A percentile compares a stretch with the other conserved stretches of the same genome.
These are phyloP conservation scores for Abelmoschus esculentus DNA, from an alignment of 345 rosid species.

Conservation along the genomic window DNA sequence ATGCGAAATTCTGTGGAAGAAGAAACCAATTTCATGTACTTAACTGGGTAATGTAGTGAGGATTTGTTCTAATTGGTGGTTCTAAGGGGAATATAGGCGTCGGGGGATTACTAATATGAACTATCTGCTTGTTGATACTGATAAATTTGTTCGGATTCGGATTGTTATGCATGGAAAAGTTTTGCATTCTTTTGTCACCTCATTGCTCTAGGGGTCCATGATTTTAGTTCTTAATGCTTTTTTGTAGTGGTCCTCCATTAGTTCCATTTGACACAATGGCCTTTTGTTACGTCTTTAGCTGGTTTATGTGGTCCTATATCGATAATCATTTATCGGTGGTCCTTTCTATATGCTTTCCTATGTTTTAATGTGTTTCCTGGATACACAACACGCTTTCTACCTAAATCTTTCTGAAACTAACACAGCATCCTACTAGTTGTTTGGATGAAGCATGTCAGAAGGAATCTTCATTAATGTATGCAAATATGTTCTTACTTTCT, in stretches of 20 bases:
- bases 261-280: conserved; percentile 2
- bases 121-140: neutral
- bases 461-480: neutral
- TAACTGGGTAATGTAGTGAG: neutral
- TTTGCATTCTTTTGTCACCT: conserved; percentile 3
- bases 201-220: neutral
- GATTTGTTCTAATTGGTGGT: neutral
- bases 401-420: conserved; percentile 8
- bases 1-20: neutral
- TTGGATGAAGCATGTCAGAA: neutral
- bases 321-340: conserved; percentile 22
- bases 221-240: neutral
- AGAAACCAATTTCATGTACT: neutral
- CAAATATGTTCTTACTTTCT: neutral
- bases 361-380: conserved; percentile 6
- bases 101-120: neutral
- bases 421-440: neutral
- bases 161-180: neutral
- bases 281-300: neutral
- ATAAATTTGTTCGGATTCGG: neutral
- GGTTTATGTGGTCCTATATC: conserved; percentile 32
- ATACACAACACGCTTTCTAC: conserved; percentile 7
- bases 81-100: neutral
- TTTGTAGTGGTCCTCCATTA: conserved; percentile 8
- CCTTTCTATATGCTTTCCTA: conserved; percentile 5